Evolutionary conservation across 306 rosid genomes (phyloP).

Genomic region (Glycine soja): DNA sequence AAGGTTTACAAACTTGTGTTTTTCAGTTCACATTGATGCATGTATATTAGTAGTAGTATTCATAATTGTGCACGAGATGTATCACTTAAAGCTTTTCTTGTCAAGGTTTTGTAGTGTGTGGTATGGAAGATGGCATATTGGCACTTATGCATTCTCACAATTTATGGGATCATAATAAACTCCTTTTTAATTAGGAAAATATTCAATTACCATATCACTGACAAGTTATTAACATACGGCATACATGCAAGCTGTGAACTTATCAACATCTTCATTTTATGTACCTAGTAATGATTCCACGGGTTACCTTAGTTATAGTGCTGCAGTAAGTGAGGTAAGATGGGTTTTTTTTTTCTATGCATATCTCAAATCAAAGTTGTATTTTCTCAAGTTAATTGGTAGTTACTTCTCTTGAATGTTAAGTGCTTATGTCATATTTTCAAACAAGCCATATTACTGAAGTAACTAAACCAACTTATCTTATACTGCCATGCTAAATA

Average conservation of each 20-base stretch:
- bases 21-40: slow-evolving; percentile 7
- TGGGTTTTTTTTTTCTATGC: neutral
- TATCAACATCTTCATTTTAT: slow-evolving; percentile 72
- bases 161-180: slow-evolving; percentile 24
- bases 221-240: slow-evolving; percentile 63
- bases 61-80: neutral
- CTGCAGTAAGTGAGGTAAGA: slow-evolving; percentile 88
- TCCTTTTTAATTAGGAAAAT: slow-evolving; percentile 4
- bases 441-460: slow-evolving; percentile 14
- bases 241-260: slow-evolving; percentile 64
- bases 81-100: neutral
- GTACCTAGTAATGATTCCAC: slow-evolving; percentile 56
- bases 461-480: slow-evolving; percentile 11
- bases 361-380: slow-evolving; percentile 28
- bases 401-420: slow-evolving; percentile 22
- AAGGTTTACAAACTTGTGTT: slow-evolving; percentile 10
- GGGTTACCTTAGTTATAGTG: slow-evolving; percentile 79
- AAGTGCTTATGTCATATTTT: slow-evolving; percentile 25
- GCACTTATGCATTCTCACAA: slow-evolving; percentile 4
- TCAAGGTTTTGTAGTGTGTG: neutral
- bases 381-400: slow-evolving; percentile 27
- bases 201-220: slow-evolving; percentile 14
- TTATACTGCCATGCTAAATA: slow-evolving; percentile 22
- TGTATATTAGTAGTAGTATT: neutral
- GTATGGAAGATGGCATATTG: neutral